Conservation (phyloP, 257 asterid genomes). For the Solanum megistacrolobum region DNA sequence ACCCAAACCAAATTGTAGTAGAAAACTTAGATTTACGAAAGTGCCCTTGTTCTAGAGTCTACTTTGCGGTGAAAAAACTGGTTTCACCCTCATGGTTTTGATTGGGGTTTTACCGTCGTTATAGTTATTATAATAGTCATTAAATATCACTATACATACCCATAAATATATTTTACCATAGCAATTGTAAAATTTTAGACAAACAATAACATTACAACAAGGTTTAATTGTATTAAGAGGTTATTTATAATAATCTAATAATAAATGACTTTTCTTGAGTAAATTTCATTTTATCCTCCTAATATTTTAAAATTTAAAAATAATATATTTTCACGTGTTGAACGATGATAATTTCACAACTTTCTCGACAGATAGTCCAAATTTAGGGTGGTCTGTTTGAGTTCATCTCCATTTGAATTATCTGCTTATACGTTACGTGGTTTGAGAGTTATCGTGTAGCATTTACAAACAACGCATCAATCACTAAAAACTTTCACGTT, state of each 20-base stretch:
- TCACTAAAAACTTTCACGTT: background rate
- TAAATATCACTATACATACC: too few relatives aligned
- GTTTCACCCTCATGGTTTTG: too few relatives aligned
- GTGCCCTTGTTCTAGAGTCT: background rate
- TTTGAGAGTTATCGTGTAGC: background rate
- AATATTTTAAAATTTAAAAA: background rate
- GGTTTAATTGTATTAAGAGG: background rate
- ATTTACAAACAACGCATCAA: background rate
- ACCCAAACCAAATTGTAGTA: background rate
- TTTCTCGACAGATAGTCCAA: too few relatives aligned
- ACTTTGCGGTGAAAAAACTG: too few relatives aligned
- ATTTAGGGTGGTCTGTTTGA: background rate
- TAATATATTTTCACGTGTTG: background rate
- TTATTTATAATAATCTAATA: too few relatives aligned
- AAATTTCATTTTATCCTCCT: background rate
- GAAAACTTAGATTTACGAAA: background rate
- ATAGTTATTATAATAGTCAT: too few relatives aligned
- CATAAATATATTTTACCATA: too few relatives aligned
- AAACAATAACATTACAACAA: too few relatives aligned
- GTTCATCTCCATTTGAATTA: background rate
- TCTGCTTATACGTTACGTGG: background rate
- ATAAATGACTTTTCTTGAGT: too few relatives aligned
- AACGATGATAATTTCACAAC: background rate
- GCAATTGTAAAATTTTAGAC: too few relatives aligned
- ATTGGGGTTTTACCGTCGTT: too few relatives aligned